Evolutionary conservation across 108 stramenopile species (phyloP).

Genomic region (Asterionellopsis glacialis): DNA sequence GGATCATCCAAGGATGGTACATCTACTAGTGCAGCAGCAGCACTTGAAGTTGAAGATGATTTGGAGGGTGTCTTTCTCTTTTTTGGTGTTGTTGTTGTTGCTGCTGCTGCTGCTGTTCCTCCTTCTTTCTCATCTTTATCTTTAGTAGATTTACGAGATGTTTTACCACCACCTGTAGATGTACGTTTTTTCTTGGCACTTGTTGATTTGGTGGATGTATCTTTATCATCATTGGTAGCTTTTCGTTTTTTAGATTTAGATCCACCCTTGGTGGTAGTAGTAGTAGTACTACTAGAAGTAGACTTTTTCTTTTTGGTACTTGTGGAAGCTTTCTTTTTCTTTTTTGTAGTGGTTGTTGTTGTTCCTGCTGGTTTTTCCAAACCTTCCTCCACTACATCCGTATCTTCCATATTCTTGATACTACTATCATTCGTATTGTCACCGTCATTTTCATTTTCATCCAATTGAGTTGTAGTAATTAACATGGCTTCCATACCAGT

Average conservation of each 20-base stretch:
- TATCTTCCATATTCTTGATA: neutral
- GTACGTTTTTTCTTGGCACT: too few relatives aligned
- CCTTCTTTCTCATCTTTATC: too few relatives aligned
- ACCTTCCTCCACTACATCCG: neutral
- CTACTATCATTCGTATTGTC: too few relatives aligned
- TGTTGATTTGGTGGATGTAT: neutral
- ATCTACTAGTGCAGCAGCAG: neutral
- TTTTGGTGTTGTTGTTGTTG: neutral
- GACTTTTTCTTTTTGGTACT: constrained; percentile 11
- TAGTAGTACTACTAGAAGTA: neutral
- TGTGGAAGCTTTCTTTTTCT: constrained; percentile 15
- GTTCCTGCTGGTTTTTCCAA: neutral
- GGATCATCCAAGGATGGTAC: constrained; percentile 55
- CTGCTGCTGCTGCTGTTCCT: neutral
- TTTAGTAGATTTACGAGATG: too few relatives aligned
- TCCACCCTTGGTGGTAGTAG: too few relatives aligned
- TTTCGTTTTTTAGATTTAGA: too few relatives aligned
- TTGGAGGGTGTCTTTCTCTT: too few relatives aligned
- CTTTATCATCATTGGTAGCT: too few relatives aligned
- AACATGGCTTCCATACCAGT: constrained; percentile 1
- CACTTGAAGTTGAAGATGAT: too few relatives aligned
- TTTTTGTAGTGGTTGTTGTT: constrained; percentile 7
- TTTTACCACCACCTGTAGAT: too few relatives aligned
- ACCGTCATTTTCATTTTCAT: too few relatives aligned
- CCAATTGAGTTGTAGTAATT: neutral